A percentile compares a stretch with the other conserved stretches of the same genome.
These are phyloP conservation scores for Penicillium sp. DNA, from an alignment of 2,329 filamentous ascomycete genomes.

Conservation along the genomic window DNA sequence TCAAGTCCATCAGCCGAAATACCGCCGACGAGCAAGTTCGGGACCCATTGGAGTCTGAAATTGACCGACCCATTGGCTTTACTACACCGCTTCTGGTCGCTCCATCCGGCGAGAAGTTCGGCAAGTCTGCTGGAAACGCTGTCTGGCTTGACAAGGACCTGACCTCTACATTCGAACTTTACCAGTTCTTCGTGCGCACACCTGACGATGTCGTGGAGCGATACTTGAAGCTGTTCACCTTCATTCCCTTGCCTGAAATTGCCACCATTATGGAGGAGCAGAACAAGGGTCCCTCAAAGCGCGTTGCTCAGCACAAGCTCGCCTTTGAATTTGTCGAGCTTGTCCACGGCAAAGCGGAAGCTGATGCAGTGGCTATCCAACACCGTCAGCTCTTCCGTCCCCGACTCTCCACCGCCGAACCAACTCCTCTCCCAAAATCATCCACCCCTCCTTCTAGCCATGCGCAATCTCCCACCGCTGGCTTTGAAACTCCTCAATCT, in stretches of 20 bases:
- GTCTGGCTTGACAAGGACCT: slow-evolving; percentile 84
- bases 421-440: slow-evolving; percentile 31
- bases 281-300: slow-evolving; percentile 63
- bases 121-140: slow-evolving; percentile 91
- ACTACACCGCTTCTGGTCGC: slow-evolving; percentile 90
- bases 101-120: slow-evolving; percentile 82
- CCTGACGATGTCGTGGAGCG: slow-evolving; percentile 77
- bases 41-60: slow-evolving; percentile 36
- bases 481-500: slow-evolving; percentile 32
- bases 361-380: slow-evolving; percentile 60
- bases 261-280: slow-evolving; percentile 67
- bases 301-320: slow-evolving; percentile 77
- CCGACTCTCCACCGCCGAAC: slow-evolving; percentile 34
- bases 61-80: slow-evolving; percentile 69
- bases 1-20: slow-evolving; percentile 68
- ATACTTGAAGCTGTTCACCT: slow-evolving; percentile 87
- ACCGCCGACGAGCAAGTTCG: slow-evolving; percentile 39
- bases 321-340: slow-evolving; percentile 80
- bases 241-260: slow-evolving; percentile 73
- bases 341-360: slow-evolving; percentile 68
- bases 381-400: slow-evolving; percentile 52
- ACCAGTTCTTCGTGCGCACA: slow-evolving; percentile 83
- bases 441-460: slow-evolving; percentile 20
- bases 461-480: slow-evolving; percentile 22
- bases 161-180: slow-evolving; percentile 82